These are phyloP conservation scores for Colletotrichum sp. DNA, from an alignment of 2,329 filamentous ascomycete genomes.

Conservation along the genomic window DNA sequence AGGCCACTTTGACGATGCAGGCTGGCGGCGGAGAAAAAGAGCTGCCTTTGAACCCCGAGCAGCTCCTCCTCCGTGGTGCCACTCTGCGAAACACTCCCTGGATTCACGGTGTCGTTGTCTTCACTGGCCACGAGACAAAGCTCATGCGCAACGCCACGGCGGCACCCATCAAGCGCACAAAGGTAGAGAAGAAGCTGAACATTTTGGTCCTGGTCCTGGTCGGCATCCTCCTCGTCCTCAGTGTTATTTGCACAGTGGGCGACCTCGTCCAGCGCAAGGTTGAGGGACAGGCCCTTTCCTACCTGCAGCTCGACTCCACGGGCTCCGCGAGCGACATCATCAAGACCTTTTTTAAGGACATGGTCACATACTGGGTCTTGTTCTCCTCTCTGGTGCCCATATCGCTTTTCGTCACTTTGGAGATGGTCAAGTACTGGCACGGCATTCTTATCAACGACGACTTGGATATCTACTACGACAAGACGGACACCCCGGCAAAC, in stretches of 20 bases:
- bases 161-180: slow-evolving; percentile 95
- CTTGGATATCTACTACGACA: slow-evolving; percentile 96
- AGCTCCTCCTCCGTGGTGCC: slow-evolving; percentile 89
- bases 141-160: slow-evolving; percentile 98
- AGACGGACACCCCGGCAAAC: slow-evolving; percentile 92
- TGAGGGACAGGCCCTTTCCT: slow-evolving; percentile 66
- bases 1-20: slow-evolving; percentile 92
- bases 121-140: slow-evolving; percentile 97
- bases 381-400: slow-evolving; percentile 97
- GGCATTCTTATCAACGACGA: slow-evolving; percentile 98
- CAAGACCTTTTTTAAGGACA: slow-evolving; percentile 87
- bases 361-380: slow-evolving; percentile 98
- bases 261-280: slow-evolving; percentile 81
- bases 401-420: slow-evolving; percentile 95
- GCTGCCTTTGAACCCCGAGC: slow-evolving; percentile 86
- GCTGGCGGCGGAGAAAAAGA: slow-evolving; percentile 93
- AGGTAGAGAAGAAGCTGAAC: slow-evolving; percentile 94
- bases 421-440: slow-evolving; percentile 97
- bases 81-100: slow-evolving; percentile 96
- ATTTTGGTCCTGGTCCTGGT: slow-evolving; percentile 91
- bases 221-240: slow-evolving; percentile 81
- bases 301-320: slow-evolving; percentile 72
- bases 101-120: slow-evolving; percentile 95
- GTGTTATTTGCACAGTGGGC: slow-evolving; percentile 88
- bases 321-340: slow-evolving; percentile 61